Percentiles rank a stretch among this genome's conserved stretches.
phyloP scores from a whole-genome alignment of 306 rosid genomes.

The Bauhinia variegata region DNA sequence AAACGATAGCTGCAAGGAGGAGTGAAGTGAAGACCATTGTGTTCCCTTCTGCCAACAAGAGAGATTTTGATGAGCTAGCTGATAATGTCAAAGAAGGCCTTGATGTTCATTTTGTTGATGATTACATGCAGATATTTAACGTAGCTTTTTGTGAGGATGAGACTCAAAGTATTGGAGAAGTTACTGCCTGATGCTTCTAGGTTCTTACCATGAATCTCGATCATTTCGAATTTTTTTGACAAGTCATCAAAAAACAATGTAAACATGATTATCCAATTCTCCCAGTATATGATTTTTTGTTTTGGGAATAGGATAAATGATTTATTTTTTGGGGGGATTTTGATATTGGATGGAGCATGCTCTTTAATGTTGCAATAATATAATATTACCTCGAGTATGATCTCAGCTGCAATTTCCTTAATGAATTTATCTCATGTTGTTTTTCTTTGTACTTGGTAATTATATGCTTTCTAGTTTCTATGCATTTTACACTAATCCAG shows the following conservation, averaged over 20 bases:
- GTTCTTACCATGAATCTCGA: conserved; percentile 30
- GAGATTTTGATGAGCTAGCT: conserved; percentile 92
- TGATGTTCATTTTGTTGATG: conserved; percentile 92
- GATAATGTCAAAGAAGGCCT: conserved; percentile 91
- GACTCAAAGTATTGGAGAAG: conserved; percentile 34
- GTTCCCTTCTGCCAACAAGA: conserved; percentile 89
- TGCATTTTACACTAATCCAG: too few species aligned
- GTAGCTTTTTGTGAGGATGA: conserved; percentile 66
- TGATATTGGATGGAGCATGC: not conserved
- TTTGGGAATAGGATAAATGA: not conserved
- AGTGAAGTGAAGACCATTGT: conserved; percentile 81
- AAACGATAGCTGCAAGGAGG: conserved; percentile 94
- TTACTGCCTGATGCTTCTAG: conserved; percentile 27
- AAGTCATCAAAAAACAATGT: not conserved
- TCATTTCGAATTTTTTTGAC: conserved; percentile 32
- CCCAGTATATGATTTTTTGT: conserved; percentile 22
- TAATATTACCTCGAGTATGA: too few species aligned
- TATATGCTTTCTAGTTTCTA: too few species aligned
- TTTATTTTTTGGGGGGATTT: conserved; percentile 15
- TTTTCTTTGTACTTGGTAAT: too few species aligned
- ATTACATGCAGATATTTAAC: conserved; percentile 68
- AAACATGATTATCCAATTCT: conserved; percentile 31
- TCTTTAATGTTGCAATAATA: too few species aligned
- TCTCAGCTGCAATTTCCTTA: too few species aligned
- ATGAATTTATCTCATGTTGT: too few species aligned